Evolutionary conservation across 2,329 filamentous ascomycete species (phyloP).

Genomic region (Furcasterigmium furcatum): DNA sequence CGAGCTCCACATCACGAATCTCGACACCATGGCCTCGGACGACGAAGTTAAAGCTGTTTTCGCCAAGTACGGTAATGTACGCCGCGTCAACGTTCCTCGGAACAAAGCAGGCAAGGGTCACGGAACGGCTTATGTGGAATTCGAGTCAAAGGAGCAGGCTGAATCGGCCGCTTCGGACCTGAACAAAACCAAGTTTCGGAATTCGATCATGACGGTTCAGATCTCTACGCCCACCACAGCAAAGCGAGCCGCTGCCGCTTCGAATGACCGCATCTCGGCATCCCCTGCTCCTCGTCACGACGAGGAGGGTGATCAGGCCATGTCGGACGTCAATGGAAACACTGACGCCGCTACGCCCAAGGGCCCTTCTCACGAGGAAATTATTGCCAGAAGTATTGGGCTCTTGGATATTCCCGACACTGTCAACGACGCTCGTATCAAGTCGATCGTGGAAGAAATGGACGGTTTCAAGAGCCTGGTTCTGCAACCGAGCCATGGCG

Average conservation of each 20-base stretch:
- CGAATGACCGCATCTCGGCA: conserved; percentile 24
- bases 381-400: conserved; percentile 68
- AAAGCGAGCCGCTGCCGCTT: conserved; percentile 46
- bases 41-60: conserved; percentile 70
- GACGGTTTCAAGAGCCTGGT: conserved; percentile 73
- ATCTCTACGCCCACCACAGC: conserved; percentile 53
- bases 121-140: conserved; percentile 80
- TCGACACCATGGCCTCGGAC: conserved; percentile 61
- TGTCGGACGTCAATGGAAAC: conserved; percentile 21
- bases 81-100: conserved; percentile 67
- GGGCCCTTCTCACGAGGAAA: conserved; percentile 41
- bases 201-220: conserved; percentile 65
- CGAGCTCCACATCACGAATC: conserved; percentile 74
- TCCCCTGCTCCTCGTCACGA: conserved; percentile 30
- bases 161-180: conserved; percentile 63
- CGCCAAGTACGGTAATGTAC: conserved; percentile 70
- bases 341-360: conserved; percentile 1
- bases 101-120: conserved; percentile 66
- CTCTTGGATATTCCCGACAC: conserved; percentile 89
- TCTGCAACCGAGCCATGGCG: conserved; percentile 76
- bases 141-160: conserved; percentile 67
- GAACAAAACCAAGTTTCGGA: conserved; percentile 68
- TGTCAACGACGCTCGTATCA: conserved; percentile 82
- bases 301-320: conserved; percentile 35
- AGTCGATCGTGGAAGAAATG: conserved; percentile 65